Conservation (phyloP, 208 protist species). For the Spongospora subterranea region DNA sequence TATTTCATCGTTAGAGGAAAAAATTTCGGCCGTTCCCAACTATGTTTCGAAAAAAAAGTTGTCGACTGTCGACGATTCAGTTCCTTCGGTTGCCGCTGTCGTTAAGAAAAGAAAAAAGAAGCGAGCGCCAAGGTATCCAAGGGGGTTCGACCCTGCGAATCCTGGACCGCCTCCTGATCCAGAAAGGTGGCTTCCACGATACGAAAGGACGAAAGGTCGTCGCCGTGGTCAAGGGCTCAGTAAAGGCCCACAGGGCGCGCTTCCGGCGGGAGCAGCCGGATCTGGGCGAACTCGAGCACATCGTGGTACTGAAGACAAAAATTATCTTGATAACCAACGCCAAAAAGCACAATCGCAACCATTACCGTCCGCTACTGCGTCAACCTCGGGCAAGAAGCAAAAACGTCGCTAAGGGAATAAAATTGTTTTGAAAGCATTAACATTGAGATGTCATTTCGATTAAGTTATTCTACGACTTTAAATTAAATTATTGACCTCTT, state of each 20-base stretch:
- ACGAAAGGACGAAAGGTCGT: constrained; percentile 47
- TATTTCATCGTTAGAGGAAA: not conserved
- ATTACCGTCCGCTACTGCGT: not conserved
- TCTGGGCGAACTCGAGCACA: constrained; percentile 15
- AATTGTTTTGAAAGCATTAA: no score
- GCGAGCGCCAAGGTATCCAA: not conserved
- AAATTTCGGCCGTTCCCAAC: not conserved
- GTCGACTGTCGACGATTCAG: not conserved
- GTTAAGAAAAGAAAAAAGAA: constrained; percentile 46
- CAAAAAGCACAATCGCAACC: not conserved
- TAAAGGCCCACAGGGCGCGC: constrained; percentile 24
- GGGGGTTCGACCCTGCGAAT: constrained; percentile 38
- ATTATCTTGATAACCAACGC: constrained; percentile 8
- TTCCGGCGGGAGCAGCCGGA: not conserved
- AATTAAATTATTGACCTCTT: no score
- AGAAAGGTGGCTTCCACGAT: constrained; percentile 22
- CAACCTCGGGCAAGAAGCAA: not conserved
- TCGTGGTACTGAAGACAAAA: constrained; percentile 24
- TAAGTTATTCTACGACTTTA: no score
- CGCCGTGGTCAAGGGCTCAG: not conserved
- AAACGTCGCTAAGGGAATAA: no score
- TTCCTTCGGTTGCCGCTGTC: not conserved
- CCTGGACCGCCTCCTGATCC: constrained; percentile 21
- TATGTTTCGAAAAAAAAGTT: constrained; percentile 7
- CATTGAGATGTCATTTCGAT: no score